Base-by-base conservation (phyloP, 768 basidiomycete species). In the Nidularia sp. region DNA sequence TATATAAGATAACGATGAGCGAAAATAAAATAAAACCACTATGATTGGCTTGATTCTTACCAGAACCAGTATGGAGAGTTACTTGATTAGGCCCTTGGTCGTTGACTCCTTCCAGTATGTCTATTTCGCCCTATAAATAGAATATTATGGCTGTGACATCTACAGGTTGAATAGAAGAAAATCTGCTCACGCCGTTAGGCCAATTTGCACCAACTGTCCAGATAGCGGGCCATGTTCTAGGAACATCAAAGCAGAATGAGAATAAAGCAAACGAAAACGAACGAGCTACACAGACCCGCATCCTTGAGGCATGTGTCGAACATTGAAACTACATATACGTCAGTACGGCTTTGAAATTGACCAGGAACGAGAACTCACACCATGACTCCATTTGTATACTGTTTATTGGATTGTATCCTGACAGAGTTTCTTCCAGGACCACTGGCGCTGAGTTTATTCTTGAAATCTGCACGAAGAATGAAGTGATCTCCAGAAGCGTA, bases 401-500 rank as follows among this genome's bases (percentile, higher is more conserved):
- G 64, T 49, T 79, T 78, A 55, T 79, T 78, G 12, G 80, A 80
- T 51, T 65, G 66, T 45, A 87, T 61, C 35, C 84, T 72, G 52
- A 85, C 78, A 34, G 81, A 83, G 60, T 83, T 76, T 34, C 85
- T 69, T 4, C 85, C 84, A 29, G 79, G 69, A 0, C 79, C 83
- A 49, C 66, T 68, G 2, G 80, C 34, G 54, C 60, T 66, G 15
- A 86, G 69, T 6, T 57, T 61, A 1, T 75, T 82, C 33, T 69
- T 80, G 54, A 62, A 63, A 62, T 86, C 85, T 5, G 79, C 76
- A 32, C 84, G 78, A 47, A 86, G 63, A 53, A 84, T 69, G 61
- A 85, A 81, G 47, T 70, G 70, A 59, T 79, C 70, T 12, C 72
- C 74, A 12, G 72, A 73, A 2, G 83, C 71, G 53, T 70, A 85